Base-by-base conservation (phyloP, 768 basidiomycete species). In the Chlorophyllum brunneum region DNA sequence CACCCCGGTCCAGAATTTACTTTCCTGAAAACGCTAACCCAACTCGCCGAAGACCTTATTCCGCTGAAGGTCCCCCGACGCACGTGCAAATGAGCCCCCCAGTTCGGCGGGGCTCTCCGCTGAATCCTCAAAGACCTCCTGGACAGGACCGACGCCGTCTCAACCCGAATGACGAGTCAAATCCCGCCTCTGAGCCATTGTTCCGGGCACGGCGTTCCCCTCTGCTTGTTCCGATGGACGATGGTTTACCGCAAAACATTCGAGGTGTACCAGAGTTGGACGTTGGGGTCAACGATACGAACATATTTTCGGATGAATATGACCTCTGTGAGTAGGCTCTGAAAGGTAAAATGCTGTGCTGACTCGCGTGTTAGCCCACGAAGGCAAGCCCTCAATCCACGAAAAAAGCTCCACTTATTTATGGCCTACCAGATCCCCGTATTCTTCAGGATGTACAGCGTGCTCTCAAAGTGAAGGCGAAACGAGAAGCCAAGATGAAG, bases 381-480 rank as follows among this genome's bases (percentile, higher is more conserved):
- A 90, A 80, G 88, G 88, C 77, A 76, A 71, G 73, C 31, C 5
- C 30, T 38, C 41, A 1, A 20, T 9, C 16, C 31, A 34, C n/a
- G 2, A 30, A 11, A 43, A 15, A 31, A 18, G 36, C 6, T 37
- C 11, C 38, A 20, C 44, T 38, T 40, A 56, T 42, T 59, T 23
- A 20, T 33, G 38, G 33, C 50, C 29, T 22, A 34, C 41, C 65
- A 92, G 88, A 92, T 69, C 86, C 88, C n/a, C 77, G 76, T 58
- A 85, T 92, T 56, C 64, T 91, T 48, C 87, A 86, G 63, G 89
- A 91, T 56, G 86, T 92, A 5, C 86, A 90, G 58, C 80, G 82
- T 48, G 88, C 86, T 4, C 62, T 92, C 26, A 81, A 79, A 51
- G 68, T 88, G 46, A 89, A 90, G 65, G 84, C 86, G 23, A 77